phyloP scores from a whole-genome alignment of 768 basidiomycete genomes.

The Chalciporus chontae region DNA sequence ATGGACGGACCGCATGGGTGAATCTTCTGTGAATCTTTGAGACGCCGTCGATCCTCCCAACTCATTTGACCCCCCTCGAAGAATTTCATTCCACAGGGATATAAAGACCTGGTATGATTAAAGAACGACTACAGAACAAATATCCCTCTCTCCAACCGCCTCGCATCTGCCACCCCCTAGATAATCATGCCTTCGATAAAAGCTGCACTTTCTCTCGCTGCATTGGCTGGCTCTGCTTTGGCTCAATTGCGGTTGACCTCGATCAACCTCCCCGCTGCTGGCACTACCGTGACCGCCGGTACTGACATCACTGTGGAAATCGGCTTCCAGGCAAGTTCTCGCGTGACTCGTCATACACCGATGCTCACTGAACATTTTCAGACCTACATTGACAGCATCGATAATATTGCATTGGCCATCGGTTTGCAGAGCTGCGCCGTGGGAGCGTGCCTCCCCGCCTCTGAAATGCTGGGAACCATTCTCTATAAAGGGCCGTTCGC shows the following conservation, averaged over 20 bases:
- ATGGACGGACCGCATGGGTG: too few relatives aligned
- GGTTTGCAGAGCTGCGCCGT: conserved; percentile 3
- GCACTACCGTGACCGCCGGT: conserved; percentile 7
- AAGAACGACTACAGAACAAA: not conserved
- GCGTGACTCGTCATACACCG: not conserved
- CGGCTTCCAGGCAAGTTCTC: conserved; percentile 14
- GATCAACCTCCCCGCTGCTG: conserved; percentile 9
- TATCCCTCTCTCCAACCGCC: too few relatives aligned
- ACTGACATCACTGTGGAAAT: conserved; percentile 12
- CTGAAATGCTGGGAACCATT: not conserved
- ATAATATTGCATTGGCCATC: conserved; percentile 29
- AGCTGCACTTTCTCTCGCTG: conserved; percentile 4
- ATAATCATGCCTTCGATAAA: too few relatives aligned
- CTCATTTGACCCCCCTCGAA: too few relatives aligned
- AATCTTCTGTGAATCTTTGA: too few relatives aligned
- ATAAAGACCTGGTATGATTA: too few relatives aligned
- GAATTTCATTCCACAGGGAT: too few relatives aligned
- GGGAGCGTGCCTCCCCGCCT: not conserved
- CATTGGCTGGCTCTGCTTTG: conserved; percentile 10
- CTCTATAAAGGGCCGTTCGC: not conserved
- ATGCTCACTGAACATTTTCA: conserved; percentile 2
- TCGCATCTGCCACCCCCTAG: too few relatives aligned
- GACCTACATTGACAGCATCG: conserved; percentile 20
- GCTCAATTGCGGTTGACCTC: conserved; percentile 11
- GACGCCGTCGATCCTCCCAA: too few relatives aligned